These are phyloP conservation scores for Calocybe cyanea DNA, from an alignment of 768 basidiomycete species.

Conservation along the genomic window DNA sequence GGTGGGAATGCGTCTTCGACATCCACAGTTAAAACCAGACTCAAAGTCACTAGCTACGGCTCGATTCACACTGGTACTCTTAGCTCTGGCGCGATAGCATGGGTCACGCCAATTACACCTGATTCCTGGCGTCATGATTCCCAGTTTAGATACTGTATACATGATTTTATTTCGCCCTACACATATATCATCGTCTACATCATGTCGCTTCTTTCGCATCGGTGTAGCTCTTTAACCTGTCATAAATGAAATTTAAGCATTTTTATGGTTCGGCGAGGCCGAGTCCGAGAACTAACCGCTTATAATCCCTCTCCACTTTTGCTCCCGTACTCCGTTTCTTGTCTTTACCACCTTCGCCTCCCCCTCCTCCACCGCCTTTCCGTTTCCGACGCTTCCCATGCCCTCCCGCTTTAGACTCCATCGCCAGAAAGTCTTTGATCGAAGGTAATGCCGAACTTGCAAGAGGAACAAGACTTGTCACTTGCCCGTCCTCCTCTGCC, in stretches of 20 bases:
- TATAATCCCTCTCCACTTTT: constrained; percentile 54
- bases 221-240: constrained; percentile 39
- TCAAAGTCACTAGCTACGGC: too few species aligned
- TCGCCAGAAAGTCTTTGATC: constrained; percentile 76
- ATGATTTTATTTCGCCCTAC: too few species aligned
- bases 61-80: too few species aligned
- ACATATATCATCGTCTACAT: too few species aligned
- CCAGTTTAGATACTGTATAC: too few species aligned
- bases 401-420: constrained; percentile 61
- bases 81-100: too few species aligned
- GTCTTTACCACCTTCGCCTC: constrained; percentile 29
- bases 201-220: constrained; percentile 30
- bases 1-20: too few species aligned
- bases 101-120: too few species aligned
- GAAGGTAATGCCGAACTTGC: constrained; percentile 79
- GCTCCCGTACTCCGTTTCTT: constrained; percentile 39
- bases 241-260: neutral
- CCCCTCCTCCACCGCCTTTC: constrained; percentile 38
- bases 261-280: neutral
- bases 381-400: constrained; percentile 66
- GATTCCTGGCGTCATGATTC: too few species aligned
- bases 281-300: constrained; percentile 36
- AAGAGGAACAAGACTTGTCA: constrained; percentile 65
- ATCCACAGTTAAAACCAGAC: too few species aligned
- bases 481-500: constrained; percentile 38